These are phyloP conservation scores for Cercospora sp. DNA, from an alignment of 2,329 filamentous ascomycete species.

Conservation along the genomic window DNA sequence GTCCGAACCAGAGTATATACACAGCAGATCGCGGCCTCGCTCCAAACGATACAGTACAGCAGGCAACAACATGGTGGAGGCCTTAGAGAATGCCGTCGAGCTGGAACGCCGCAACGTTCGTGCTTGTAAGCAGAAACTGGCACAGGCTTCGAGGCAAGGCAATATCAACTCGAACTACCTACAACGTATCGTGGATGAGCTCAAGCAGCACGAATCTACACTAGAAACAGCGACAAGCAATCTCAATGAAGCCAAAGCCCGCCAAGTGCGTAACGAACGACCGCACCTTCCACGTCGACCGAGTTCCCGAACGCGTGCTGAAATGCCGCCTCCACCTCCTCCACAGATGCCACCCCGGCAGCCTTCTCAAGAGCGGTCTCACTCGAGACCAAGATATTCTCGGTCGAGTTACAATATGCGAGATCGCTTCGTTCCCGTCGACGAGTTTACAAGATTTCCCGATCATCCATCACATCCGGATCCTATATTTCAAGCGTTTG, in stretches of 20 bases:
- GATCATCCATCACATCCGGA: constrained; percentile 21
- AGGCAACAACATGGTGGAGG: constrained; percentile 22
- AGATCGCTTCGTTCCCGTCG: constrained; percentile 5
- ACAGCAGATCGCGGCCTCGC: constrained; percentile 6
- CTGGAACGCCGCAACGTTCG: constrained; percentile 24
- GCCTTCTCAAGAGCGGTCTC: constrained; percentile 12
- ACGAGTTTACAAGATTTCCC: constrained; percentile 24
- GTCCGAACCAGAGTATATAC: constrained; percentile 16
- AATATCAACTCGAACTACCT: constrained; percentile 27
- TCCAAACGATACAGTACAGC: constrained; percentile 14
- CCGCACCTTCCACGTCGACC: constrained; percentile 10
- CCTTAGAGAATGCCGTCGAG: constrained; percentile 30
- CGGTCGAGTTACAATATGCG: constrained; percentile 5
- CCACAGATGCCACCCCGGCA: background rate
- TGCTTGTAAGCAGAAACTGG: constrained; percentile 29
- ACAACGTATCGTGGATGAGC: constrained; percentile 30
- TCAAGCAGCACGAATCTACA: constrained; percentile 28
- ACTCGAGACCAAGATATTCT: constrained; percentile 10
- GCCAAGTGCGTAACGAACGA: constrained; percentile 13
- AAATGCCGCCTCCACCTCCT: constrained; percentile 11
- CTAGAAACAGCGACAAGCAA: constrained; percentile 21
- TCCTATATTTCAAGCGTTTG: constrained; percentile 25
- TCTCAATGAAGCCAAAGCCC: constrained; percentile 20
- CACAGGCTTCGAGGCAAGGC: constrained; percentile 30
- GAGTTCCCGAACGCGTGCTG: constrained; percentile 15